Evolutionary conservation across 148 eudicot species (phyloP).

Genomic region (Oxyria digyna): DNA sequence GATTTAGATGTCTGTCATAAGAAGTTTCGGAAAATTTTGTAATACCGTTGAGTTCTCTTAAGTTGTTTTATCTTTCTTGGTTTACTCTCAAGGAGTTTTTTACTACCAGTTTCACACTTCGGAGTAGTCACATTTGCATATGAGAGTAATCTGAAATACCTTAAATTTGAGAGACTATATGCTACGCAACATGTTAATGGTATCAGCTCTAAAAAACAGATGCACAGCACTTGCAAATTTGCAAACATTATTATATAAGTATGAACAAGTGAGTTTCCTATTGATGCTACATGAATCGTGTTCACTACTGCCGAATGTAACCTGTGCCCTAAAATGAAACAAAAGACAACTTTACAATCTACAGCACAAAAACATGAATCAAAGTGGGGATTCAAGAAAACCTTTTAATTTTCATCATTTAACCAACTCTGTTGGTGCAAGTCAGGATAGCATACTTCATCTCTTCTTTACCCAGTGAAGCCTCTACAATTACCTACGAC

Average conservation of each 20-base stretch:
- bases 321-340: neutral
- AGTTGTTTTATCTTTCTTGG: too few relatives aligned
- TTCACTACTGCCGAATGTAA: neutral
- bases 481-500: constrained; percentile 61
- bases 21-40: neutral
- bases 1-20: neutral
- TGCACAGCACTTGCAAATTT: too few relatives aligned
- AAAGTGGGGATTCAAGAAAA: neutral
- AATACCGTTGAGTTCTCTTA: too few relatives aligned
- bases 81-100: too few relatives aligned
- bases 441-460: constrained; percentile 66
- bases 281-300: neutral
- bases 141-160: too few relatives aligned
- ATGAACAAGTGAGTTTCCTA: neutral
- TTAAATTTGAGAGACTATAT: neutral
- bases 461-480: constrained; percentile 72
- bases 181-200: neutral
- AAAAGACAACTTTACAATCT: constrained; percentile 4
- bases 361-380: neutral
- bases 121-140: too few relatives aligned
- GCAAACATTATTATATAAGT: neutral
- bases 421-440: constrained; percentile 65
- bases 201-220: neutral
- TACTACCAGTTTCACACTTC: too few relatives aligned
- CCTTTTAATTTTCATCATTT: constrained; percentile 3